Conservation (phyloP, 164 flowering plant species). For the Taxillus chinensis region DNA sequence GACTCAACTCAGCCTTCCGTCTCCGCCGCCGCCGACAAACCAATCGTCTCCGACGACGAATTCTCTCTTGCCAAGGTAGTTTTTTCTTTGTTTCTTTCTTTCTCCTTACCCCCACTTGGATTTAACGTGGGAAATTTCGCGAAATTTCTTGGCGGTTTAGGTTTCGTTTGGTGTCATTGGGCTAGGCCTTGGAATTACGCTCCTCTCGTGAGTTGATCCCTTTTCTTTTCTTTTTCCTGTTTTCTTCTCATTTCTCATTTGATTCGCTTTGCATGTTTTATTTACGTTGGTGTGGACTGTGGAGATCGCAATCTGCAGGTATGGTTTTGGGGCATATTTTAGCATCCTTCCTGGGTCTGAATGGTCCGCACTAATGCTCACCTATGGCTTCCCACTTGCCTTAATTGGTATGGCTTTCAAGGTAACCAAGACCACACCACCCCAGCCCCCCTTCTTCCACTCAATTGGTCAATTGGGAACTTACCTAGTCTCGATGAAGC, state of each 20-base stretch:
- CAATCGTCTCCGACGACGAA: slow-evolving; percentile 42
- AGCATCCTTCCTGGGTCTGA: slow-evolving; percentile 90
- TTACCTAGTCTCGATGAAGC: too few species aligned
- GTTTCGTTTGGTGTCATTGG: slow-evolving; percentile 95
- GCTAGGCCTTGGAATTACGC: slow-evolving; percentile 61
- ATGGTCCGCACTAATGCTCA: slow-evolving; percentile 96
- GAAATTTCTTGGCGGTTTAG: slow-evolving; percentile 25
- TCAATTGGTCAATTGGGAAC: too few species aligned
- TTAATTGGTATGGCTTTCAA: slow-evolving; percentile 97
- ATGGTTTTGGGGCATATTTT: slow-evolving; percentile 97
- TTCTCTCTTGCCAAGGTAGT: slow-evolving; percentile 64
- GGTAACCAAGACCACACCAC: slow-evolving; percentile 41
- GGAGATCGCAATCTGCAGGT: slow-evolving; percentile 28
- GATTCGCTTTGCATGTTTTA: background rate
- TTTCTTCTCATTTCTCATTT: background rate
- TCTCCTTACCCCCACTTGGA: background rate
- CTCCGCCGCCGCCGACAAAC: slow-evolving; percentile 18
- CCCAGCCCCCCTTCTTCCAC: too few species aligned
- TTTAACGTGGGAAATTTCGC: background rate
- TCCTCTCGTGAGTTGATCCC: slow-evolving; percentile 56
- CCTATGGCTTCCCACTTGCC: slow-evolving; percentile 97
- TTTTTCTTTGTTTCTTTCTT: background rate
- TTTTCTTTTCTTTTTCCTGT: background rate
- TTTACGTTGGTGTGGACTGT: background rate
- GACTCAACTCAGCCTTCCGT: slow-evolving; percentile 56